Evolutionary conservation across 176 grass and related monocot genomes (phyloP).

Genomic region (Oryza rufipogon): DNA sequence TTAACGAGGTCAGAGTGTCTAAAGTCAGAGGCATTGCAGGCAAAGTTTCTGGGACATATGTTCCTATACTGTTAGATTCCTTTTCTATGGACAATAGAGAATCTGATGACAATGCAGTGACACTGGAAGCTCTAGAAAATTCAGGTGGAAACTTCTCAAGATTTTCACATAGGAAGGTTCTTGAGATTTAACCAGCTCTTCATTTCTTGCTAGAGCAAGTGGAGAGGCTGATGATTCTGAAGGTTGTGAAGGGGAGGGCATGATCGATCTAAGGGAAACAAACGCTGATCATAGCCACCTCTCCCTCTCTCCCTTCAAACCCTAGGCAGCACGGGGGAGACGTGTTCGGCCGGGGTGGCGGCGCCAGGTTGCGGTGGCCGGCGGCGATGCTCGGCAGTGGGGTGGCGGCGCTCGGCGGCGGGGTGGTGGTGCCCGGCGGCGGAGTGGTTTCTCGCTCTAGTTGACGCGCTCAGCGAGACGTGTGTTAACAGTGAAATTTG

Average conservation of each 20-base stretch:
- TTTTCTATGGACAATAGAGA: constrained; percentile 28
- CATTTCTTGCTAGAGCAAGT: constrained; percentile 9
- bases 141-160: constrained; percentile 27
- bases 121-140: constrained; percentile 24
- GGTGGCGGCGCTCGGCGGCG: too few relatives aligned
- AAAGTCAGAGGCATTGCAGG: constrained; percentile 22
- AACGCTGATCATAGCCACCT: constrained; percentile 31
- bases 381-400: too few relatives aligned
- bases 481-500: too few relatives aligned
- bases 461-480: too few relatives aligned
- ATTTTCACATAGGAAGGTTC: constrained; percentile 25
- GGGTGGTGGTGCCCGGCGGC: too few relatives aligned
- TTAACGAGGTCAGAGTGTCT: constrained; percentile 24
- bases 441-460: too few relatives aligned
- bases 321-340: too few relatives aligned
- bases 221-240: constrained; percentile 42
- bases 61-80: constrained; percentile 26
- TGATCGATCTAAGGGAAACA: constrained; percentile 47
- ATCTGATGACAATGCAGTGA: not conserved
- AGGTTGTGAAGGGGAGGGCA: constrained; percentile 39
- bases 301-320: too few relatives aligned
- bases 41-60: constrained; percentile 21
- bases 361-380: too few relatives aligned
- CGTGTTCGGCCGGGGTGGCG: too few relatives aligned
- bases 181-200: constrained; percentile 31